A percentile compares a stretch with the other conserved stretches of the same genome.
These are phyloP conservation scores for Phoma sp. DNA, from an alignment of 2,329 filamentous ascomycete species.

Conservation along the genomic window DNA sequence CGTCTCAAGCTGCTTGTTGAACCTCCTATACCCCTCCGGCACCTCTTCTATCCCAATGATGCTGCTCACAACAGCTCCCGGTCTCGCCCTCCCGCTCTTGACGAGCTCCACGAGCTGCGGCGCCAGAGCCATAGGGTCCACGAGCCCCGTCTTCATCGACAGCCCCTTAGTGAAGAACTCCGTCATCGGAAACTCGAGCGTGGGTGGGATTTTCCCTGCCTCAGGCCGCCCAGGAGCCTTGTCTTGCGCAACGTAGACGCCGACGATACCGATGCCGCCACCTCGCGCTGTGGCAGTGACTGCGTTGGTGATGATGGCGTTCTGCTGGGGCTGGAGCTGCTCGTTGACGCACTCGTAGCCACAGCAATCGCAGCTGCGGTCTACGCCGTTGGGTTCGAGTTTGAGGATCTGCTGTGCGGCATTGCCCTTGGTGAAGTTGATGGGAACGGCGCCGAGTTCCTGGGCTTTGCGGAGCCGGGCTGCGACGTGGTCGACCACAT, in stretches of 20 bases:
- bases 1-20: background rate
- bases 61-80: background rate
- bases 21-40: background rate
- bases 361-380: conserved; percentile 1
- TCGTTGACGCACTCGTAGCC: conserved; percentile 1
- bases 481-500: background rate
- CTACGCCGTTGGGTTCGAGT: background rate
- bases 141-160: background rate
- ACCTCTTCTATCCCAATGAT: background rate
- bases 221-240: background rate
- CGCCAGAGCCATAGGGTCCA: background rate
- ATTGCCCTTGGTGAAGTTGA: background rate
- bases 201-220: background rate
- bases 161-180: background rate
- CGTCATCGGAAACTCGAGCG: background rate
- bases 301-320: background rate
- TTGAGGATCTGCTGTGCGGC: background rate
- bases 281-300: background rate
- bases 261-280: background rate
- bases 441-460: background rate
- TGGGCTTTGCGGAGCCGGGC: background rate
- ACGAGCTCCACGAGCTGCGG: background rate
- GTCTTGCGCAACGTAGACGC: background rate
- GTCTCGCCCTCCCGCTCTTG: background rate
- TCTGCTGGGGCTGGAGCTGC: background rate